Percentiles rank a stretch among this genome's conserved stretches.
Evolutionary conservation across 2,329 filamentous ascomycete genomes (phyloP).

Genomic region (Fusarium nygamai): DNA sequence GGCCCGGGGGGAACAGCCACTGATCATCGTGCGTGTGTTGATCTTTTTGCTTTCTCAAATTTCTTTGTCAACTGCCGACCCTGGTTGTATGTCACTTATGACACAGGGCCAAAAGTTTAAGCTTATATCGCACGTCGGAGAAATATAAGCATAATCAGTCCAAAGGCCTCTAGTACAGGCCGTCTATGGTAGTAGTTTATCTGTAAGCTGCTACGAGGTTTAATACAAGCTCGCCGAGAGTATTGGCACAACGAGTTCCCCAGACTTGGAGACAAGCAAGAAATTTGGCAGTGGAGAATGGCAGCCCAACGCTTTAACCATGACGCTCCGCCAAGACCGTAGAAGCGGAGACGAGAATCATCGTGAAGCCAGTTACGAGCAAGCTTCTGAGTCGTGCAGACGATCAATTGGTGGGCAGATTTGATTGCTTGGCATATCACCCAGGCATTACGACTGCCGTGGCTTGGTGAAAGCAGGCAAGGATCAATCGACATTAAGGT

Average conservation of each 20-base stretch:
- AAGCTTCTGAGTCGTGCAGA: constrained; percentile 14
- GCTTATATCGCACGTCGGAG: not conserved
- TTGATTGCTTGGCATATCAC: constrained; percentile 5
- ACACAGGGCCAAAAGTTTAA: not conserved
- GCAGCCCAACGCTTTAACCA: constrained; percentile 5
- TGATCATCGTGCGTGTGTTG: constrained; percentile 7
- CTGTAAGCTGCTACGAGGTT: not conserved
- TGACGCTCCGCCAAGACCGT: constrained; percentile 34
- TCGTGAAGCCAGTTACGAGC: not conserved
- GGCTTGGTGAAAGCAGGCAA: constrained; percentile 14
- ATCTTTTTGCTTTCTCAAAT: not conserved
- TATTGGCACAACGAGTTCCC: not conserved
- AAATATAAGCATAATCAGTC: constrained; percentile 20
- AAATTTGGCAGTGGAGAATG: constrained; percentile 16
- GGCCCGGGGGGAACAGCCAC: constrained; percentile 19
- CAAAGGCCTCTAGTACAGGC: not conserved
- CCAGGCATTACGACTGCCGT: constrained; percentile 29
- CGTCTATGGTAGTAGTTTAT: no score
- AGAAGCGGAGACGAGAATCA: not conserved
- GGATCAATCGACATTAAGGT: not conserved
- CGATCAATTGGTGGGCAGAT: constrained; percentile 15
- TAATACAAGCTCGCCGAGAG: not conserved
- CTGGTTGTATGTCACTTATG: not conserved
- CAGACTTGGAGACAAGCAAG: constrained; percentile 1
- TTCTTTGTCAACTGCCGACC: constrained; percentile 4